Base-by-base conservation (phyloP, 176 grass and related monocot genomes). In the Alloteropsis semialata region DNA sequence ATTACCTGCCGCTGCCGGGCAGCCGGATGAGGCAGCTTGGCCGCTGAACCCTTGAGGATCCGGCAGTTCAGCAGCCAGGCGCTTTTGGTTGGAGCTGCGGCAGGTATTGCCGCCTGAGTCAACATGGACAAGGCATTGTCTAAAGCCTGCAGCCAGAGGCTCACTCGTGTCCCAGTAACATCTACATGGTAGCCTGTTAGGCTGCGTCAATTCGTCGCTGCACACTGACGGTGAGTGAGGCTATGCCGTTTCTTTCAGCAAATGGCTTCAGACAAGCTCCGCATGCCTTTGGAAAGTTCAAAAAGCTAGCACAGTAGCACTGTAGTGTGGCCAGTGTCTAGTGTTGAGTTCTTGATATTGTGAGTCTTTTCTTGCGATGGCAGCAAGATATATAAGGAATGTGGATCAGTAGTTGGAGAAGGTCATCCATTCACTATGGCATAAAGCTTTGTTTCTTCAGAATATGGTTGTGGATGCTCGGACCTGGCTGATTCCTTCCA, bases 11-110 rank as follows among this genome's bases (percentile, higher is more conserved):
- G 36, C n/a, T n/a, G 77, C 71, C 39, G 43, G 54, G n/a, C 57
- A 75, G 15, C 28, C 33, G 83, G 81, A 79, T 82, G 30, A 89
- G 87, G 78, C 71, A 85, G 56, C 55, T 28, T 53, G 77, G 66
- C 51, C 19, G 21, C 24, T 61, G 58, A 84, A 32, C 70, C 77
- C 71, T 81, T 29, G 15, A 77, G 63, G 65, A 82, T 71, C 44
- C 45, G 64, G 64, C 83, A 56, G 55, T 55, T 85, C 44, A 89
- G 72, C 78, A 82, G 88, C 72, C 36, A 53, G 44, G 64, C 46
- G 42, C 72, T 76, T 89, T 71, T 64, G 44, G 77, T 81, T 85
- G 44, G 69, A 80, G 77, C 71, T 3, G 70, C 51, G 80, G 77
- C 63, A 64, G 71, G 67, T 75, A 60, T 75, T 81, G 71, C 43